Evolutionary conservation across 169 alveolate species (phyloP), one percentile per base, ranked within the genome.

Genomic region (Plasmodium gonderi): DNA sequence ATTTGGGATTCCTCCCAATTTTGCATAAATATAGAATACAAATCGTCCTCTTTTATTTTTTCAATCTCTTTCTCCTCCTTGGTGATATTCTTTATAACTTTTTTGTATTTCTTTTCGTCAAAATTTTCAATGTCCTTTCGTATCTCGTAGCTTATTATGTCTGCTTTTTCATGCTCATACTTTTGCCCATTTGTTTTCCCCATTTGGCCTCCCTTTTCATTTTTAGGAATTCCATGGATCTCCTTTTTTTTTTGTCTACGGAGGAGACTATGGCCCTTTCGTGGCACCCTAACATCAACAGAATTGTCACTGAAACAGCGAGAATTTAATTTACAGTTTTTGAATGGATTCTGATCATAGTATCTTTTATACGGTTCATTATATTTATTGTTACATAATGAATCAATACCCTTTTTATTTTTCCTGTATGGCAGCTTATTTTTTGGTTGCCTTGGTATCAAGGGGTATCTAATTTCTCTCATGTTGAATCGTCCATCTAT

Each of bases 11-110:
- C 83, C 1, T 79, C 65, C 94, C 94, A 90, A 29, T 90, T 78
- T 23, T 90, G 91, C 94, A 90, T 78, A 90, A 90, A 90, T 78
- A 90, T 90, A 23, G 94, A 60, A 78, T 90, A 90, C 40, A 90
- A 38, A 33, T 90, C 94, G 11, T 90, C 94, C 1, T 90, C 94
- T 78, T 90, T 90, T 7, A 90, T 90, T 77, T 90, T 77, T 54
- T 76, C 94, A 5, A 90, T 90, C 74, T 77, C 94, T 67, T 90
- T 90, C 26, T 90, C 90, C 26, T 90, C 94, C 51, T 78, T 90
- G 1, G 91, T 44, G 26, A 90, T 78, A 67, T 90, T 79, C 14
- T 79, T 90, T 77, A 90, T 78, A 31, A 90, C 31, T 12, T 78
- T 90, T 38, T 90, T 90, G 54, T 90, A 90, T n/a, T 78, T 79